Evolutionary conservation across 129 eudicot genomes (phyloP), one percentile per base, ranked within the genome.

Genomic region (Arctium lappa): DNA sequence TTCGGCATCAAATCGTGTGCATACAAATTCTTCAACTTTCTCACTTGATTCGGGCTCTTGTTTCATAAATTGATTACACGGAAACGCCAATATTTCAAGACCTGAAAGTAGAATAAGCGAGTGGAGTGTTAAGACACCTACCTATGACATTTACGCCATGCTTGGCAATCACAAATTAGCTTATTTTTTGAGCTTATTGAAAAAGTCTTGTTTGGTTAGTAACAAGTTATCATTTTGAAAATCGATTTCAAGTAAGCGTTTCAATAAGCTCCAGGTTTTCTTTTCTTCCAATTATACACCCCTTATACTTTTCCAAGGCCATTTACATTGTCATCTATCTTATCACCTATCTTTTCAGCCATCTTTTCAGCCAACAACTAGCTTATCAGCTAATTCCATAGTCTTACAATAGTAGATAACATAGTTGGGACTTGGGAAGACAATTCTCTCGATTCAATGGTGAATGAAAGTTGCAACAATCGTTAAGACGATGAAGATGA

Each of bases 41-140:
- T 87, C 86, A 36, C 92, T 89, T 50, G 97, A 74, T 11, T 92
- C 97, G 0, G 98, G 98, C 80, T 95, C 98, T 89, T 95, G 98
- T 72, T 77, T 48, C 88, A 91, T 62, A 84, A 95, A 95, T 84
- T 95, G 97, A 63, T 95, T 95, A 82, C 98, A 95, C 3, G 98
- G 98, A 65, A 95, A 95, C 68, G 98, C 98, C 91, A 95, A 82
- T 63, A 95, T 87, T 87, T 89, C 94, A n/a, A 95, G 84, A 81
- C 92, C 98, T 94, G 70, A 75, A 73, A 6, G 50, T 32, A 16
- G 11, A 60, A 60, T 60, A 60, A 60, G 8, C 30, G 2, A 16
- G 29, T 16, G 29, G 8, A 16, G 29, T 60, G 3, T 60, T 60
- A 60, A 46, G 68, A 60, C 68, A 60, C 29, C 30, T n/a, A 60